Base-by-base conservation (phyloP, 2,329 filamentous ascomycete species). In the Monosporascus cannonballus region DNA sequence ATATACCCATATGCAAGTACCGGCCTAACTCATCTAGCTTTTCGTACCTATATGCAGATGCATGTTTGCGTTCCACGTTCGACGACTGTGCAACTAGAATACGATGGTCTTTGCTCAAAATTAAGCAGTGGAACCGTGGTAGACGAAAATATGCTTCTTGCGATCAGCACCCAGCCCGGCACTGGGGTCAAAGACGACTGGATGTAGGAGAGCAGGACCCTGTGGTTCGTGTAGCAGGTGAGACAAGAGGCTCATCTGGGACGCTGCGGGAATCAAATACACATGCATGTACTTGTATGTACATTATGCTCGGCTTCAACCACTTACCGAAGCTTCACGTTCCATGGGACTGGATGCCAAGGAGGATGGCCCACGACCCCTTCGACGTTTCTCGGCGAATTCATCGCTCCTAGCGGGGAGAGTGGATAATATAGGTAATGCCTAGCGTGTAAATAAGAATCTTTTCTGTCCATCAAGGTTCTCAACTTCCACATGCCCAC, bases 391-490 rank as follows among this genome's bases (percentile, higher is more conserved):
- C 30, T 34, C 11, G 30, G 30, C 30, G 7, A 14, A 5, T 5
- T 5, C 30, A 34, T 34, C 30, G 11, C 4, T 34, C 30, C 30
- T 34, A 14, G 30, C 25, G 37, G 17, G 20, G 9, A 27, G 25
- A 15, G 39, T 20, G 42, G 20, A 9, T 38, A 51, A 37, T 22
- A 18, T 36, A 22, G 20, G n/a, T 22, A 11, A 17, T 17, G n/a
- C 7, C 36, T 41, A 48, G 20, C 34, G 18, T 46, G n/a, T 38
- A 42, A 22, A 36, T 48, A 27, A 27, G 47, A 49, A 25, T 24
- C 27, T 25, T 48, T 49, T 30, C 47, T 24, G 46, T 48, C 50
- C 49, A 46, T 54, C 53, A 49, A 44, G 53, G 49, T 54, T 50
- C 53, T 52, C 49, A 46, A n/a, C 52, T 61, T 9, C 51, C 39